Evolutionary conservation across 768 basidiomycete species (phyloP).

Genomic region (Mycena kentingensis): DNA sequence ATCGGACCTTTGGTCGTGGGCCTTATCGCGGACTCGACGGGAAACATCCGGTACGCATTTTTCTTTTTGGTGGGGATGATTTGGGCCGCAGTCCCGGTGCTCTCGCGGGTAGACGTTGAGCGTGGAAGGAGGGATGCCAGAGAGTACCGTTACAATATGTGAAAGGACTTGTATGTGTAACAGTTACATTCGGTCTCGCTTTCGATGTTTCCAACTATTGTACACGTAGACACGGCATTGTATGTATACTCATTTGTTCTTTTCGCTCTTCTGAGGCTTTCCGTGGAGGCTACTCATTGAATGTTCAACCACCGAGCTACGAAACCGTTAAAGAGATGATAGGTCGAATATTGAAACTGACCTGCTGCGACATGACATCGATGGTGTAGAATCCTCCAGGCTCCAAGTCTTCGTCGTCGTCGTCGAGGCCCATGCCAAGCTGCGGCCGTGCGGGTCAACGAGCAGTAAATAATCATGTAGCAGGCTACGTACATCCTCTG

Average conservation of each 20-base stretch:
- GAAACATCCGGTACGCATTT: constrained; percentile 90
- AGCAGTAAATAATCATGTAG: neutral
- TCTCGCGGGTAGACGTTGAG: constrained; percentile 70
- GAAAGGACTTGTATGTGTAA: too few species aligned
- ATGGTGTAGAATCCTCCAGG: too few species aligned
- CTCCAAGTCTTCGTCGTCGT: neutral
- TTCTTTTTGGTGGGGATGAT: constrained; percentile 86
- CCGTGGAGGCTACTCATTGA: too few species aligned
- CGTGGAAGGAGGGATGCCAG: constrained; percentile 57
- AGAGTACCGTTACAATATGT: constrained; percentile 36
- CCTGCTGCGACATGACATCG: neutral
- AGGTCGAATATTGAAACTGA: neutral
- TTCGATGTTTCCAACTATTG: too few species aligned
- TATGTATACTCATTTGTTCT: too few species aligned
- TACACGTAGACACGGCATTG: too few species aligned
- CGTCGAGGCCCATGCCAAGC: constrained; percentile 6
- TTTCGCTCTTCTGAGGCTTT: too few species aligned
- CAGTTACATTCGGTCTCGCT: too few species aligned
- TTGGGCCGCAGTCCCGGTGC: constrained; percentile 76
- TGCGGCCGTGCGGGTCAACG: neutral
- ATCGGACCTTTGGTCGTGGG: constrained; percentile 89
- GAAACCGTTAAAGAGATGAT: neutral
- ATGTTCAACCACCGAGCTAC: neutral
- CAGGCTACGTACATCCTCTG: neutral
- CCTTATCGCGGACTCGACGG: constrained; percentile 82